Conservation (phyloP, 129 eudicot genomes). For the Rutidosis leptorrhynchoides region DNA sequence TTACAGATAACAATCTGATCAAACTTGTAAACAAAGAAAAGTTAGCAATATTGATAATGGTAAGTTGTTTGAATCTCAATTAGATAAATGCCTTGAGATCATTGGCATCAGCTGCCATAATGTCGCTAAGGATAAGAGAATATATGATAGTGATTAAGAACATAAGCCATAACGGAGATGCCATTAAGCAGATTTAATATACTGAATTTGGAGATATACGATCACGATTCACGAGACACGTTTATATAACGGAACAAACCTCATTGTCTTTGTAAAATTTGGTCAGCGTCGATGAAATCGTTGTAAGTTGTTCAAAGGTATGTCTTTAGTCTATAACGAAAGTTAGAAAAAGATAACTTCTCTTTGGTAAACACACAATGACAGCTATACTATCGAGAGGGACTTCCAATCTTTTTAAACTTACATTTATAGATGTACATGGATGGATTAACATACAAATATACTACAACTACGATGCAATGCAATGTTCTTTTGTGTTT, state of each 20-base stretch:
- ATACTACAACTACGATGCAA: background rate
- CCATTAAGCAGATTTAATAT: constrained; percentile 1
- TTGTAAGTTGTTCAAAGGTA: background rate
- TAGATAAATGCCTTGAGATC: constrained; percentile 27
- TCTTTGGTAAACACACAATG: constrained; percentile 1
- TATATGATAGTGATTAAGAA: constrained; percentile 23
- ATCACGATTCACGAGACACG: background rate
- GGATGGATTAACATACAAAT: background rate
- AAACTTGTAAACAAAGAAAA: too few relatives aligned
- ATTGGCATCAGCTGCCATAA: constrained; percentile 28
- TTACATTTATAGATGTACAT: background rate
- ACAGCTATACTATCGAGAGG: background rate
- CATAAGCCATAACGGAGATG: constrained; percentile 29
- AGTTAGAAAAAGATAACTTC: background rate
- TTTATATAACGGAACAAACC: background rate
- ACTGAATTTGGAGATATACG: background rate
- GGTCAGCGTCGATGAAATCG: background rate
- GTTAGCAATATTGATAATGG: background rate
- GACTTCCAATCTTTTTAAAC: background rate
- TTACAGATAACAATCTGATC: background rate
- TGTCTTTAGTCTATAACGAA: background rate
- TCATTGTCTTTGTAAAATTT: constrained; percentile 6
- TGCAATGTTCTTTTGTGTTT: background rate
- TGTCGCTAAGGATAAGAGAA: constrained; percentile 21
- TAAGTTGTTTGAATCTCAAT: background rate